Evolutionary conservation across 2,329 filamentous ascomycete species (phyloP), one percentile per base, ranked within the genome.

Genomic region (Botryosphaeria dothidea): DNA sequence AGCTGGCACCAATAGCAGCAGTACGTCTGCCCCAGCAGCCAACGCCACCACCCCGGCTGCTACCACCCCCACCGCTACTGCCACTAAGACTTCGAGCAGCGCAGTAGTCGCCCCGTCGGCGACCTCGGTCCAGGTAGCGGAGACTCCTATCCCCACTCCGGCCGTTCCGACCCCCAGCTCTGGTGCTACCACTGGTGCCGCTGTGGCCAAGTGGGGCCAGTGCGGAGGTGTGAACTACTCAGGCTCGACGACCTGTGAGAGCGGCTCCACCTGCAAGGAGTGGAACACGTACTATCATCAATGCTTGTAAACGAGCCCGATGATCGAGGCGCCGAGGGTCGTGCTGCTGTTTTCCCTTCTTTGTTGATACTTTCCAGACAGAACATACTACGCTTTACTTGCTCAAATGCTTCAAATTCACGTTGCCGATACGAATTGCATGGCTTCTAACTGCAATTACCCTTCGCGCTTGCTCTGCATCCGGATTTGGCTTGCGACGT

Each of bases 271-370:
- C 6, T 81, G 79, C 71, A 70, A 72, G 34, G 67, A 67, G 1
- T 67, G 60, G 34, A 81, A 81, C 70, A 67, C 70, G 0, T 81
- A 77, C 68, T 81, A 81, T 69, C 74, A 67, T 31, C 80, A 81
- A 71, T 81, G 80, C 67, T 21, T 56, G 25, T 60, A 41, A 60
- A 7, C 17, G 41, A n/a, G 5, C 8, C 15, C 19, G 31, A n/a
- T 38, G 51, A 56, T 17, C 7, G 21, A 46, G 25, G 19, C 17
- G 27, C 27, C 3, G 34, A 41, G 52, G 19, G 31, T 19, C 21
- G 21, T 27, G 34, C 15, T 57, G 2, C 13, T 6, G 23, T 21
- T 43, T 56, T 43, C 56, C 41, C 56, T 60, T 60, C 56, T 21
- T 21, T 60, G 56, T 60, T 31, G 56, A 60, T 60, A 60, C 56